Base-by-base conservation (phyloP, 768 basidiomycete genomes). In the Tylopilus sp. region DNA sequence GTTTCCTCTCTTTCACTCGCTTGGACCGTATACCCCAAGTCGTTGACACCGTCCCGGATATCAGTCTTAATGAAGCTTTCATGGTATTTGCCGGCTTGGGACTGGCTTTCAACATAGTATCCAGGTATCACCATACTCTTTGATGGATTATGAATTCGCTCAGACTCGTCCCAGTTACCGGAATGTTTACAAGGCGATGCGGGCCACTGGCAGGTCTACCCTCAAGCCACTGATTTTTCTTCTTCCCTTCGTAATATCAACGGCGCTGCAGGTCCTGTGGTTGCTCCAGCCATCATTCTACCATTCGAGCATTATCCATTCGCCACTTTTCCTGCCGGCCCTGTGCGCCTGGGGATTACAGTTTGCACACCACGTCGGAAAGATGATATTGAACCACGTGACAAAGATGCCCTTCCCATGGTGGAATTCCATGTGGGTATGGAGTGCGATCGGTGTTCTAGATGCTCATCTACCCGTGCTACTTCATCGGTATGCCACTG, bases 381-480 rank as follows among this genome's bases (percentile, higher is more conserved):
- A 87, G 59, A 89, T 98, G 78, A 98, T 98, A 63, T 74, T 97
- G 42, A 90, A 94, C 1, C 97, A 98, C 69, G 84, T 97, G 26
- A 94, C 95, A 47, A 84, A 83, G 57, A 75, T 79, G 40, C 74
- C 82, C 6, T 96, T 98, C 76, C 97, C 97, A 0, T 75, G 79
- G 64, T 94, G 88, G 83, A 89, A 95, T 66, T 82, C 80, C 63
- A 82, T 95, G 68, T 95, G 94, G 86, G 68, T 92, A 9, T 90
- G 87, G 84, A 89, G 83, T 56, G 66, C 83, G 3, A 63, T 91
- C 14, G 88, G 86, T 4, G 89, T 87, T 1, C 53, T 91, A 14
- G 96, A 98, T 65, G 93, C 90, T 3, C 92, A 94, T 67, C 66
- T 91, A 38, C 83, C 84, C 0, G 61, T 66, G n/a, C 64, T 93